Evolutionary conservation across 805 yeast genomes (phyloP).

Genomic region (Jamesozyma hellenica): DNA sequence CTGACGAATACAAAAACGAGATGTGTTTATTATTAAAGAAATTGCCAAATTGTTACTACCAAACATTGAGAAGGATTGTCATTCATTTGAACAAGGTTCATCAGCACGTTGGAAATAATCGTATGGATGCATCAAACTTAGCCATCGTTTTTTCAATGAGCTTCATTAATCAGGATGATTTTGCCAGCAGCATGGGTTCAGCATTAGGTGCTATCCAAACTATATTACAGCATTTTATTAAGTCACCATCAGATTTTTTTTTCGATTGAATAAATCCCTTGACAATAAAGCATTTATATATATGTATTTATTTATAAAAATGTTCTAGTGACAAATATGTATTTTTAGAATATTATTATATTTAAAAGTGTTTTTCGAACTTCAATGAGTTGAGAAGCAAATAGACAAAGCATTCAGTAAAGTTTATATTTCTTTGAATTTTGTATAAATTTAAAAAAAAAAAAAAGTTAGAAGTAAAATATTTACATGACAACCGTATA

Average conservation of each 20-base stretch:
- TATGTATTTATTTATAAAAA: no score
- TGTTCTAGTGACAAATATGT: no score
- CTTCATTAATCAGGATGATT: slow-evolving; percentile 37
- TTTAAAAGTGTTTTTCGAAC: not conserved
- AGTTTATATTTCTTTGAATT: no score
- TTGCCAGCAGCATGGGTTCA: slow-evolving; percentile 38
- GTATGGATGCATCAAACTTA: slow-evolving; percentile 81
- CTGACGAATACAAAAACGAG: slow-evolving; percentile 18
- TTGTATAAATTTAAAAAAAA: no score
- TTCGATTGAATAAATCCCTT: not conserved
- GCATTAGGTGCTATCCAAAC: slow-evolving; percentile 46
- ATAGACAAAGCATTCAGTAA: no score
- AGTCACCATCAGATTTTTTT: slow-evolving; percentile 29
- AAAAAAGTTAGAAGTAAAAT: not conserved
- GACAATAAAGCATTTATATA: no score
- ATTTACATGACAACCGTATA: no score
- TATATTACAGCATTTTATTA: slow-evolving; percentile 41
- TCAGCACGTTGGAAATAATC: slow-evolving; percentile 55
- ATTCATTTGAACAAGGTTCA: slow-evolving; percentile 63
- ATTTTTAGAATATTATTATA: no score
- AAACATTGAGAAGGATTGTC: slow-evolving; percentile 55
- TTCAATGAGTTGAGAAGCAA: no score
- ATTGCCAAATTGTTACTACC: slow-evolving; percentile 59
- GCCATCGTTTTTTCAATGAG: slow-evolving; percentile 81
- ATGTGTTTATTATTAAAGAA: slow-evolving; percentile 28